Evolutionary conservation across 176 grass and related monocot species (phyloP).

Genomic region (Oryza glumipatula): DNA sequence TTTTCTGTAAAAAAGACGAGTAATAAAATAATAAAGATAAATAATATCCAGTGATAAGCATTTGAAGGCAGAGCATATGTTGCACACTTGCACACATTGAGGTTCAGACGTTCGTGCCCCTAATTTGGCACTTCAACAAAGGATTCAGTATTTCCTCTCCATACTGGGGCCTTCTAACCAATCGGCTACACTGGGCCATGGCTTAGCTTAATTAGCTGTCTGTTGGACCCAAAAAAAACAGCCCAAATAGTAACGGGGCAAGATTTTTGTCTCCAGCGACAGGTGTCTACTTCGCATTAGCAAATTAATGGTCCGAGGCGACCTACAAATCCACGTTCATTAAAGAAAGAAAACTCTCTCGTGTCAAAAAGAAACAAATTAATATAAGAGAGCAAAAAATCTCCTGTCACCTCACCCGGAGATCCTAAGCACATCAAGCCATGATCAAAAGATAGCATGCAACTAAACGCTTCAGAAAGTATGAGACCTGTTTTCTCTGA

Average conservation of each 20-base stretch:
- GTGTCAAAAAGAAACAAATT: background rate
- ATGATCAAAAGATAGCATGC: slow-evolving; percentile 20
- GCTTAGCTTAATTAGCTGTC: background rate
- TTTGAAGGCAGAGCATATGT: no score
- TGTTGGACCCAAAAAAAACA: background rate
- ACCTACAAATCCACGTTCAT: background rate
- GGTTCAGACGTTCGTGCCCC: no score
- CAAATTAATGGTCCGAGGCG: background rate
- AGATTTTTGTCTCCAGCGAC: no score
- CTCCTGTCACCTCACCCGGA: slow-evolving; percentile 1
- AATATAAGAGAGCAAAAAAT: background rate
- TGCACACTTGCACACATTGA: no score
- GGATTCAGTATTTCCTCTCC: background rate
- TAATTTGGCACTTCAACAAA: background rate
- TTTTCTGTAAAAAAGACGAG: no score
- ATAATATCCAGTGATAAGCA: no score
- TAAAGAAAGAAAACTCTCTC: background rate
- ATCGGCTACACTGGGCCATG: background rate
- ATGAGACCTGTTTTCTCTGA: background rate
- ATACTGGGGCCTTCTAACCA: background rate
- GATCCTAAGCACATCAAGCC: background rate
- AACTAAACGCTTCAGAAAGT: slow-evolving; percentile 8
- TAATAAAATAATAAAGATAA: no score
- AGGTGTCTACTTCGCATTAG: background rate
- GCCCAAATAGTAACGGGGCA: background rate